Evolutionary conservation across 441 rosid species (phyloP), one percentile per base, ranked within the genome.

Genomic region (Isatis lusitanica): DNA sequence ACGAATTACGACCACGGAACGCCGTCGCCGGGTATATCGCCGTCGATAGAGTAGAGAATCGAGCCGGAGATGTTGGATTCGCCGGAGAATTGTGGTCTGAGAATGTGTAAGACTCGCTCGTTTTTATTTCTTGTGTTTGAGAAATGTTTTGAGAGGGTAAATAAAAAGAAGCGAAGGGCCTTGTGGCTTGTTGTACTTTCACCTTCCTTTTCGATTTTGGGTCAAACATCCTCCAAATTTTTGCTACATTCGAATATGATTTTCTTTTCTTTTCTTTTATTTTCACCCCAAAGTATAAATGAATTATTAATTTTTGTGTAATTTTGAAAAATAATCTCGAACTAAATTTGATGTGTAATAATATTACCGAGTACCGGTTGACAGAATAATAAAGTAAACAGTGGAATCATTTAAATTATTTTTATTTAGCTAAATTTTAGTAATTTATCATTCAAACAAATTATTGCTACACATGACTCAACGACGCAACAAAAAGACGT

Each of bases 141-240:
- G 42, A 50, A 31, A 28, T 61, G 74, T 4, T 36, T 10, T 38
- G 74, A 44, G 53, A 76, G 30, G 30, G 60, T 55, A 63, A 21
- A 40, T 47, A 55, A 76, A 59, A 21, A 21, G n/a, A 57, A 40
- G 39, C 47, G 7, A 24, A n/a, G 58, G 53, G 7, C 48, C 28
- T 60, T 39, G 51, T 21, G 24, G 24, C 24, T 21, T 21, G 24
- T 21, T 21, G 24, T 65, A 30, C 40, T 56, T 46, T 63, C 15
- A 24, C 64, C 63, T 53, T 36, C 10, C 63, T 26, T 21, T 21
- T 63, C 3, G 28, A 26, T 48, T 47, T 75, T 55, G 21, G 58
- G 66, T 68, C 70, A 75, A 75, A 52, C 48, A 40, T 40, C 28
- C 75, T 62, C 15, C 62, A 63, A 42, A 72, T 10, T 31, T 47